Conservation (phyloP, 2,329 filamentous ascomycete genomes). For the Aspergillus sp. region DNA sequence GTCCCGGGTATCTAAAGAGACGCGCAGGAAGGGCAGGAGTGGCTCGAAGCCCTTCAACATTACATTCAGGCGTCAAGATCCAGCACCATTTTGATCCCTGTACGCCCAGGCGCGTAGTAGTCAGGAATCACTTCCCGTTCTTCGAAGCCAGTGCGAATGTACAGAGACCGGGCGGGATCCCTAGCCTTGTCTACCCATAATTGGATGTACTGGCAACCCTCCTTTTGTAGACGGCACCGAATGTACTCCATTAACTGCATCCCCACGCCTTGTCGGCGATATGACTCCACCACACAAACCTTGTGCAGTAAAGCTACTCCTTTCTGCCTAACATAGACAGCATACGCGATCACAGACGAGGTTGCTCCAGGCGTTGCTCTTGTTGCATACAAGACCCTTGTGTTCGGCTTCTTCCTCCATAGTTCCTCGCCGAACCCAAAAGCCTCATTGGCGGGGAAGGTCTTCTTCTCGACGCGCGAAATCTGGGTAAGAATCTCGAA, state of each 20-base stretch:
- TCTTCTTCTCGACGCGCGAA: conserved; percentile 48
- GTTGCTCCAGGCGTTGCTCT: conserved; percentile 14
- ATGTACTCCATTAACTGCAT: conserved; percentile 46
- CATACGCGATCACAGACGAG: conserved; percentile 44
- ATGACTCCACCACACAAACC: conserved; percentile 48
- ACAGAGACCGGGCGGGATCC: conserved; percentile 46
- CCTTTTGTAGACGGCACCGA: conserved; percentile 41
- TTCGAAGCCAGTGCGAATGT: conserved; percentile 47
- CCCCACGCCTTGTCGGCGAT: conserved; percentile 50
- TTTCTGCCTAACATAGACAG: conserved; percentile 48
- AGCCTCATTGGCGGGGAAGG: conserved; percentile 52
- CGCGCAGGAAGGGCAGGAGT: conserved; percentile 21
- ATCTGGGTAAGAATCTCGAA: conserved; percentile 36
- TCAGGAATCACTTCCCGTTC: conserved; percentile 47
- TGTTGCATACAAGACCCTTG: conserved; percentile 41
- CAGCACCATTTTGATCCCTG: conserved; percentile 46
- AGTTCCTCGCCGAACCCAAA: conserved; percentile 50
- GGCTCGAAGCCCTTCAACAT: conserved; percentile 19
- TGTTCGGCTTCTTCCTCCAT: conserved; percentile 50
- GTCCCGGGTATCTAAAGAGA: conserved; percentile 2
- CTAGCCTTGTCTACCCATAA: conserved; percentile 54
- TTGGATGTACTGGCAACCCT: conserved; percentile 50
- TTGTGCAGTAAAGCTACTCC: conserved; percentile 52
- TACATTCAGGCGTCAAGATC: conserved; percentile 26
- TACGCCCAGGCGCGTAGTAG: conserved; percentile 53